A percentile compares a stretch with the other conserved stretches of the same genome.
These are phyloP conservation scores for Peronosclerospora sorghi DNA, from an alignment of 352 stramenopile species.

Conservation along the genomic window DNA sequence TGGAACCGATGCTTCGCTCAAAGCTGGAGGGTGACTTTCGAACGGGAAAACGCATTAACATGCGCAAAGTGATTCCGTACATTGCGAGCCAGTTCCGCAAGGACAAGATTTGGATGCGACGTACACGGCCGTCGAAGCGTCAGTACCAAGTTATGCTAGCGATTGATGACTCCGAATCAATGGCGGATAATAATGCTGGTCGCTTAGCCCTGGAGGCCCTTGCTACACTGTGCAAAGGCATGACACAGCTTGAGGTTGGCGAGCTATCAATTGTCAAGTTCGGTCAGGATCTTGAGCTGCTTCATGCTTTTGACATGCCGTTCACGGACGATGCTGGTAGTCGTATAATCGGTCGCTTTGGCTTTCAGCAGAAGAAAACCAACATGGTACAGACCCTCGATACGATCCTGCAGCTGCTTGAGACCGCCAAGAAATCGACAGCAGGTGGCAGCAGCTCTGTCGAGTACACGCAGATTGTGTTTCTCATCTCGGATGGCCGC, in stretches of 20 bases:
- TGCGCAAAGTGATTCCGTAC: slow-evolving; percentile 99
- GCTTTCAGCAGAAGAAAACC: slow-evolving; percentile 82
- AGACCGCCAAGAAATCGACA: slow-evolving; percentile 69
- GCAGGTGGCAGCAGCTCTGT: slow-evolving; percentile 38
- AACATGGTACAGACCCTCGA: slow-evolving; percentile 93
- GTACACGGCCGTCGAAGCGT: slow-evolving; percentile 96
- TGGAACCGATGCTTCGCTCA: too few species aligned
- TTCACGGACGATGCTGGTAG: slow-evolving; percentile 95
- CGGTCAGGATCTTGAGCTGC: slow-evolving; percentile 91
- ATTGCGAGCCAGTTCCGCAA: slow-evolving; percentile 99
- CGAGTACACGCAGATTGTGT: slow-evolving; percentile 95
- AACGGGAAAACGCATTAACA: slow-evolving; percentile 99
- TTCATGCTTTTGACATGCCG: slow-evolving; percentile 94
- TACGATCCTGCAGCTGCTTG: slow-evolving; percentile 85
- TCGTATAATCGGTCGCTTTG: slow-evolving; percentile 90
- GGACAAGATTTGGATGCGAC: slow-evolving; percentile 99
- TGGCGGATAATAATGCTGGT: slow-evolving; percentile 94
- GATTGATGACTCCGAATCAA: slow-evolving; percentile 99
- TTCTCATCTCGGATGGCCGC: slow-evolving; percentile 97
- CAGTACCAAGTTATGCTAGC: slow-evolving; percentile 98
- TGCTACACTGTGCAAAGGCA: slow-evolving; percentile 93
- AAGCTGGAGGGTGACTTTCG: slow-evolving; percentile 98
- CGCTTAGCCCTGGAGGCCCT: slow-evolving; percentile 93
- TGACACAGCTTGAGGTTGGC: slow-evolving; percentile 96
- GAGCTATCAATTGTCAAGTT: slow-evolving; percentile 92